Evolutionary conservation across 1,284 basidiomycete species (phyloP), one percentile per base, ranked within the genome.

Genomic region (Sporisorium reilianum): DNA sequence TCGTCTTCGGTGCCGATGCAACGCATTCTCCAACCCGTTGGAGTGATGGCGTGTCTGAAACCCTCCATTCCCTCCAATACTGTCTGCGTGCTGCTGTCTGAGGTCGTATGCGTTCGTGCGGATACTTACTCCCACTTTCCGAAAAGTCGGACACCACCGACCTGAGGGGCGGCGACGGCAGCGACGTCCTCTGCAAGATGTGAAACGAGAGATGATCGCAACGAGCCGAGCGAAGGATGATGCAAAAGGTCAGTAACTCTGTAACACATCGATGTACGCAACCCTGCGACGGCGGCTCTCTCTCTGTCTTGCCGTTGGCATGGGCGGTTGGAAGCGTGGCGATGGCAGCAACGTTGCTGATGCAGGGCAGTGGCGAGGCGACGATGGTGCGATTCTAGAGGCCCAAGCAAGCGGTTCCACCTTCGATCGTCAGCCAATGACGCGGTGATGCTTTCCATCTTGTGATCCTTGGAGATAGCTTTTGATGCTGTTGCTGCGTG

Each of bases 141-240:
- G 62, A 84, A 82, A 55, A 83, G 81, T 60, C 83, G 81, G 53
- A 84, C 83, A 55, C 70, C 69, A 56, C 83, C 83, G 28, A 73
- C 71, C 75, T 82, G 77, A 55, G 83, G 83, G 56, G 75, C 67
- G 57, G 65, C 66, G 60, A 84, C 64, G 53, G 73, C 71, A 63
- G 80, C 78, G 64, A 83, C 76, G 78, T 84, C 78, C 81, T 83
- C 80, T 79, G 79, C 42, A 55, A 63, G 46, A 59, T 68, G 45
- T 38, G 61, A 55, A 57, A 20, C 64, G 40, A 51, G 16, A 44
- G 56, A 55, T 40, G 45, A 38, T 53, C 42, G 46, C 25, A 57
- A 36, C 6, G 49, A 42, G 23, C 3, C 7, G 12, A 22, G 32
- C 42, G 22, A 49, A 36, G 26, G 16, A 18, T 16, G 49, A 20